Conservation (phyloP, 1,139 yeast genomes). For the Blastobotrys aristatus region DNA sequence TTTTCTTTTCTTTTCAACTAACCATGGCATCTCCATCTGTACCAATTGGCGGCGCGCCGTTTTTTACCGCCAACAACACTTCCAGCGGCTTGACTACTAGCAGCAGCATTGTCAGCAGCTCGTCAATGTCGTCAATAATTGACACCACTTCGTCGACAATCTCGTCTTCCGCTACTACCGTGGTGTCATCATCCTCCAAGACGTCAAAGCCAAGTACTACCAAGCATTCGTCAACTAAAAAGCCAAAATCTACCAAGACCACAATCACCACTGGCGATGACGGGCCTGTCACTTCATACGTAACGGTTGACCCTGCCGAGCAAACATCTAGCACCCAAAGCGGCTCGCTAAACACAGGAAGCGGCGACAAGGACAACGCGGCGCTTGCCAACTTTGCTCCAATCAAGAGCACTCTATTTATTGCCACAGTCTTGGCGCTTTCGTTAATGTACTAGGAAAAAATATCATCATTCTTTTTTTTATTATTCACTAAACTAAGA, state of each 20-base stretch:
- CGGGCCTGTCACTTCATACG: constrained; percentile 7
- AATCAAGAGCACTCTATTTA: neutral
- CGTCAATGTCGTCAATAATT: neutral
- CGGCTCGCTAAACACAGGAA: constrained; percentile 1
- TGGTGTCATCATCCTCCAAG: neutral
- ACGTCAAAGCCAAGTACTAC: neutral
- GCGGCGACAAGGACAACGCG: neutral
- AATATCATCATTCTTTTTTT: neutral
- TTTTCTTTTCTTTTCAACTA: neutral
- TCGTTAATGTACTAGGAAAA: neutral
- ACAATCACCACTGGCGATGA: neutral
- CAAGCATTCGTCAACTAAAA: neutral
- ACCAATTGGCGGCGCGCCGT: neutral
- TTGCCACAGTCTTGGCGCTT: neutral
- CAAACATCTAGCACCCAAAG: neutral
- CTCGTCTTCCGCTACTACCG: neutral
- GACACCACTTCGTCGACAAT: neutral
- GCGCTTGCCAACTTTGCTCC: neutral
- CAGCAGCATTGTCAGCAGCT: neutral
- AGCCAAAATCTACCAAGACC: neutral
- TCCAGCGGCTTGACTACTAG: neutral
- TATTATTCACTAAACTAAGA: too few relatives aligned
- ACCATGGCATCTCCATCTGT: neutral
- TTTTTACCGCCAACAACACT: constrained; percentile 3
- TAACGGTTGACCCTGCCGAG: neutral